Conservation (phyloP, 1,284 basidiomycete species). For the Cutaneotrichosporon sp. region DNA sequence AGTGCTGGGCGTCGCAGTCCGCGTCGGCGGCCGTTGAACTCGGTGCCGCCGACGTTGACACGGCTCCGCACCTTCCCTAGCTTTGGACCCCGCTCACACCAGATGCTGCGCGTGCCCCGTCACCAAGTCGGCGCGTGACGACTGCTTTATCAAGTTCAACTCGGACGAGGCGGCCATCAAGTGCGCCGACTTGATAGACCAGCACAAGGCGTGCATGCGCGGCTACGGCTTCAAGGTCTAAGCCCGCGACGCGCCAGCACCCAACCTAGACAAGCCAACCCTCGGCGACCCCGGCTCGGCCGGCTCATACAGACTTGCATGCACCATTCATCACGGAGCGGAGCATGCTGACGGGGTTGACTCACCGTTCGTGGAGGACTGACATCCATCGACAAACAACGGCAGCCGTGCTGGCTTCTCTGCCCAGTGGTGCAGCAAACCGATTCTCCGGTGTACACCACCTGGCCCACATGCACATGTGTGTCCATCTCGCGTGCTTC, state of each 20-base stretch:
- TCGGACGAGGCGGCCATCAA: constrained; percentile 70
- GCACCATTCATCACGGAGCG: constrained; percentile 17
- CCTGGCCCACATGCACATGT: too few relatives aligned
- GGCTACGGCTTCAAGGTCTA: constrained; percentile 80
- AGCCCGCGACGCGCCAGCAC: neutral
- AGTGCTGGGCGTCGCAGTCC: too few relatives aligned
- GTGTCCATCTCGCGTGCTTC: too few relatives aligned
- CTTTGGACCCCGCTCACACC: constrained; percentile 1
- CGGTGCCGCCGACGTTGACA: too few relatives aligned
- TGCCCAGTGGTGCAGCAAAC: too few relatives aligned
- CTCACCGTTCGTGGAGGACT: too few relatives aligned
- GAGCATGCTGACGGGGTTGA: too few relatives aligned
- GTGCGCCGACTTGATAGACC: constrained; percentile 76
- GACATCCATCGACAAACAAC: too few relatives aligned
- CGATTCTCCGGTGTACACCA: too few relatives aligned
- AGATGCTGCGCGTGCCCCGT: constrained; percentile 94
- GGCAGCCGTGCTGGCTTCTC: too few relatives aligned
- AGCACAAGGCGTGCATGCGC: constrained; percentile 88
- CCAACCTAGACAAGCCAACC: neutral
- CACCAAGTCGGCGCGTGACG: constrained; percentile 86
- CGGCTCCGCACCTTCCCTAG: too few relatives aligned
- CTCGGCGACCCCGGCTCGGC: neutral
- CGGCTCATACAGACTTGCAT: constrained; percentile 8
- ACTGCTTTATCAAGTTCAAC: constrained; percentile 83
- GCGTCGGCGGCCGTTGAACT: too few relatives aligned